phyloP scores from a whole-genome alignment of 768 basidiomycete species.

The Fomitopsis pulvina region DNA sequence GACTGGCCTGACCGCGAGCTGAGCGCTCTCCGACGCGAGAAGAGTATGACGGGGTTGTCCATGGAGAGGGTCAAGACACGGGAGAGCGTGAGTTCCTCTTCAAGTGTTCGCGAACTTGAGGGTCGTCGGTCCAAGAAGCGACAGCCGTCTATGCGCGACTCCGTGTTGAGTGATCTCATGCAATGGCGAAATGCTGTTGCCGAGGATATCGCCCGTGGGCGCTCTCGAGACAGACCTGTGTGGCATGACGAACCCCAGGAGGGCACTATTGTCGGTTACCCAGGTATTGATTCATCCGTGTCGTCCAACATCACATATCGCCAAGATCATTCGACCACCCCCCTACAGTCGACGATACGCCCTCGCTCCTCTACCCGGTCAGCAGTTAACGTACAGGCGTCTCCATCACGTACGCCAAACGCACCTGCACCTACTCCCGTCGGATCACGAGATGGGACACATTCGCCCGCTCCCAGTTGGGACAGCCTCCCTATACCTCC shows the following conservation, averaged over 20 bases:
- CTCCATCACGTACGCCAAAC: neutral
- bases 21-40: slow-evolving; percentile 62
- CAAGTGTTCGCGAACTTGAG: slow-evolving; percentile 18
- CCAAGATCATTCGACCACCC: slow-evolving; percentile 17
- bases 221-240: slow-evolving; percentile 49
- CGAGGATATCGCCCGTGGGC: slow-evolving; percentile 47
- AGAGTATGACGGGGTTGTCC: slow-evolving; percentile 48
- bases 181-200: slow-evolving; percentile 53
- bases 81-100: slow-evolving; percentile 30
- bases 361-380: slow-evolving; percentile 38
- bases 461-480: slow-evolving; percentile 16
- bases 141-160: slow-evolving; percentile 37
- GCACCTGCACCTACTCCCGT: slow-evolving; percentile 25
- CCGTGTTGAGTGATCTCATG: slow-evolving; percentile 37
- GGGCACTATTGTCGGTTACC: slow-evolving; percentile 26
- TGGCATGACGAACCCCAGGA: slow-evolving; percentile 28
- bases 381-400: neutral
- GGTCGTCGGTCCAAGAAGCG: slow-evolving; percentile 21
- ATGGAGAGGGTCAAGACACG: slow-evolving; percentile 46
- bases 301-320: slow-evolving; percentile 13
- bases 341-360: slow-evolving; percentile 24
- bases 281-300: slow-evolving; percentile 17
- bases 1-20: slow-evolving; percentile 82
- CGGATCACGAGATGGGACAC: slow-evolving; percentile 11
- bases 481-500: slow-evolving; percentile 10